These are phyloP conservation scores for Chlorella sorokiniana DNA, from an alignment of 139 green algal genomes.

Conservation along the genomic window DNA sequence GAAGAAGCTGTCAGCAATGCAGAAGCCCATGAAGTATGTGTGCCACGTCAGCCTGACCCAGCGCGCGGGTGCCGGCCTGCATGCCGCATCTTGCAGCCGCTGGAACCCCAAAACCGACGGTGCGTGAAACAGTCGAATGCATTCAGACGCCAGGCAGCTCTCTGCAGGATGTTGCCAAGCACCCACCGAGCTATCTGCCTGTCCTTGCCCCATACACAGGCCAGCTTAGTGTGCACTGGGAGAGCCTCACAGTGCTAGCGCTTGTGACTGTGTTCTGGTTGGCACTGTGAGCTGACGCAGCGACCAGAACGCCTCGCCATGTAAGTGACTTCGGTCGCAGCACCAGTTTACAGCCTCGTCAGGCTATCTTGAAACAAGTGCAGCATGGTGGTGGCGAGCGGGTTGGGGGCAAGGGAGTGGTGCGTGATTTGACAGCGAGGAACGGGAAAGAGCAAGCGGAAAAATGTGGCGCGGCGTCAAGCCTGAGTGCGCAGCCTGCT, in stretches of 20 bases:
- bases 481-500: too few relatives aligned
- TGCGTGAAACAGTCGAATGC: neutral
- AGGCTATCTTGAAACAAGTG: neutral
- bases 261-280: slow-evolving; percentile 87
- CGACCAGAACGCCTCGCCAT: neutral
- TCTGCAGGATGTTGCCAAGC: neutral
- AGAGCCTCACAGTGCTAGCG: slow-evolving; percentile 78
- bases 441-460: slow-evolving; percentile 1
- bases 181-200: too few relatives aligned
- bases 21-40: slow-evolving; percentile 82
- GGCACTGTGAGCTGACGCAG: slow-evolving; percentile 48
- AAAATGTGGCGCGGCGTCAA: too few relatives aligned
- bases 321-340: neutral
- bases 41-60: slow-evolving; percentile 54
- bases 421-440: neutral
- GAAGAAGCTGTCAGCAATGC: slow-evolving; percentile 72
- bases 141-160: neutral
- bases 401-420: neutral
- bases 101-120: slow-evolving; percentile 89
- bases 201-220: slow-evolving; percentile 18
- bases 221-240: slow-evolving; percentile 84
- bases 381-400: neutral
- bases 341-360: neutral
- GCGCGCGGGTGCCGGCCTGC: slow-evolving; percentile 80
- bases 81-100: slow-evolving; percentile 74